These are phyloP conservation scores for Calonectria fujianensis DNA, from an alignment of 2,329 filamentous ascomycete species.

Conservation along the genomic window DNA sequence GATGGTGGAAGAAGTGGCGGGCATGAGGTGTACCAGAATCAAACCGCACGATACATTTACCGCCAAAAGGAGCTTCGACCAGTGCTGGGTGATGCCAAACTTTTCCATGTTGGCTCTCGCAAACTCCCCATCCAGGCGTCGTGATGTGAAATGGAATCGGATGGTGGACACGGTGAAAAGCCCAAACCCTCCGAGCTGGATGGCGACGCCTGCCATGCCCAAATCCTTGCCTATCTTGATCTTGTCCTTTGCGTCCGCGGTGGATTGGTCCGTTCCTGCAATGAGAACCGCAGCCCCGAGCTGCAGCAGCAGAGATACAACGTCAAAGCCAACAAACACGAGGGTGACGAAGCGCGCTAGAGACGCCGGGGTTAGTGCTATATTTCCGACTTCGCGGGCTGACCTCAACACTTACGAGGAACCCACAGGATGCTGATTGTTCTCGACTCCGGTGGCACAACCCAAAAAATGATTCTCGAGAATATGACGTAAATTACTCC, in stretches of 20 bases:
- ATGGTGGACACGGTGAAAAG: conserved; percentile 66
- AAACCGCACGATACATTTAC: conserved; percentile 47
- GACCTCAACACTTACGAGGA: conserved; percentile 42
- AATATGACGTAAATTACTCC: conserved; percentile 54
- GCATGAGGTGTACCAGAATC: conserved; percentile 40
- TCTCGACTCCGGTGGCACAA: conserved; percentile 47
- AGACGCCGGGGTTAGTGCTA: neutral
- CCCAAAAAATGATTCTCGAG: conserved; percentile 49
- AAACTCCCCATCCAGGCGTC: conserved; percentile 39
- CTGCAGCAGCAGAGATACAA: conserved; percentile 63
- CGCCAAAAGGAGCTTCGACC: conserved; percentile 41
- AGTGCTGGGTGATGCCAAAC: conserved; percentile 41
- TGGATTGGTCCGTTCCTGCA: conserved; percentile 58
- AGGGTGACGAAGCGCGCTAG: conserved; percentile 56
- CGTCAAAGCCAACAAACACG: conserved; percentile 64
- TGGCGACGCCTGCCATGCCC: conserved; percentile 51
- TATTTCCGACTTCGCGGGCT: neutral
- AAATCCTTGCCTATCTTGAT: conserved; percentile 45
- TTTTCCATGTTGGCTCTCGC: conserved; percentile 41
- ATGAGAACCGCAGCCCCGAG: conserved; percentile 64
- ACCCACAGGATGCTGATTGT: conserved; percentile 49
- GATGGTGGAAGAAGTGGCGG: neutral
- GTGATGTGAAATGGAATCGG: conserved; percentile 67
- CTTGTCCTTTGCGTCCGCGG: conserved; percentile 56
- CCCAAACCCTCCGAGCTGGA: conserved; percentile 67